Conservation (phyloP, 129 eudicot species). For the Pittosporum tobira region DNA sequence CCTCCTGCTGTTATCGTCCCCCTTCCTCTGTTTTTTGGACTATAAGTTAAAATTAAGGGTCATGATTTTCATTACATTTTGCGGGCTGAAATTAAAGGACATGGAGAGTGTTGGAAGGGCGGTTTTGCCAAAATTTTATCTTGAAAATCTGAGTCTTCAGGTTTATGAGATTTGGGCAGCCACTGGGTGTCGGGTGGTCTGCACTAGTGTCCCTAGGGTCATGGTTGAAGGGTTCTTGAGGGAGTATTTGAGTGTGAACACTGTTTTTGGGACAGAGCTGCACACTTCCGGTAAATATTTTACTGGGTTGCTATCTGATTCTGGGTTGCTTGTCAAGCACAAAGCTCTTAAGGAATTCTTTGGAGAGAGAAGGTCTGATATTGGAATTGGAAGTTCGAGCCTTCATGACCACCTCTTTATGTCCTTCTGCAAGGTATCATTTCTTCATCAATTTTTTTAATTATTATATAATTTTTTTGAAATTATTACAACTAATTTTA, state of each 20-base stretch:
- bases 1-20: conserved; percentile 46
- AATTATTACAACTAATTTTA: too few species aligned
- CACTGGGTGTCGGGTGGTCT: conserved; percentile 29
- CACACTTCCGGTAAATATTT: conserved; percentile 39
- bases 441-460: background rate
- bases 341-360: conserved; percentile 53
- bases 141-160: conserved; percentile 51
- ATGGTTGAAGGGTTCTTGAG: conserved; percentile 81
- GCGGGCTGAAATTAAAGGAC: conserved; percentile 54
- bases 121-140: conserved; percentile 82
- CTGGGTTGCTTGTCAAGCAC: conserved; percentile 65
- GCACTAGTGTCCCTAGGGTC: conserved; percentile 70
- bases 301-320: conserved; percentile 43
- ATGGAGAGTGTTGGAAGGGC: conserved; percentile 60
- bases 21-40: conserved; percentile 40
- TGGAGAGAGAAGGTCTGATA: conserved; percentile 53
- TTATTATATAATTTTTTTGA: too few species aligned
- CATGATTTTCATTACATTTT: conserved; percentile 72
- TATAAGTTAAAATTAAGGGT: conserved; percentile 36
- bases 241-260: conserved; percentile 51
- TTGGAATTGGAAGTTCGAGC: conserved; percentile 62
- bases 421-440: conserved; percentile 73
- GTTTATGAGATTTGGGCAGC: conserved; percentile 38
- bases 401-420: conserved; percentile 54
- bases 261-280: conserved; percentile 69